These are phyloP conservation scores for Rhodotorula kratochvilovae DNA, from an alignment of 768 basidiomycete species.

Conservation along the genomic window DNA sequence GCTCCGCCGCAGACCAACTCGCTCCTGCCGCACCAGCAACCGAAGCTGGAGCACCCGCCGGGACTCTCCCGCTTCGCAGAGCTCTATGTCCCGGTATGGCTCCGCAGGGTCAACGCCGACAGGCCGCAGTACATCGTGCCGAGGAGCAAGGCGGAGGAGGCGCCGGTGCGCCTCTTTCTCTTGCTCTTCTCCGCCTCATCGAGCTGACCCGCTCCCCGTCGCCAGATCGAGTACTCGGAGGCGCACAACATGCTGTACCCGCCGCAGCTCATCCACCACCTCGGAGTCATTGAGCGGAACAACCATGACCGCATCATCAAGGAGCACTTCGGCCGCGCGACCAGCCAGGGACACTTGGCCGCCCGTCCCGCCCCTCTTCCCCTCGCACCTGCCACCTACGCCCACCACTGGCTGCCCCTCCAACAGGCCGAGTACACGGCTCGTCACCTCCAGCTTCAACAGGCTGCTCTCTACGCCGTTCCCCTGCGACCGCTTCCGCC, in stretches of 20 bases:
- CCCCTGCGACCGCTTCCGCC: neutral
- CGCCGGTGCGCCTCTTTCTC: neutral
- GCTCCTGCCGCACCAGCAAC: neutral
- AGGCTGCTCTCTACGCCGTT: conserved; percentile 23
- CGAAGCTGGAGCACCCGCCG: neutral
- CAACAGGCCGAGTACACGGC: conserved; percentile 20
- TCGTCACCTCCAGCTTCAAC: conserved; percentile 1
- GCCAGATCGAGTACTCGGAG: neutral
- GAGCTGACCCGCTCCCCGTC: neutral
- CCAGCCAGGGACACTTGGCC: no score
- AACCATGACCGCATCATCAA: neutral
- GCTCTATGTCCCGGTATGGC: conserved; percentile 21
- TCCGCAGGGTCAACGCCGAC: conserved; percentile 14
- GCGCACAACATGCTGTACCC: conserved; percentile 12
- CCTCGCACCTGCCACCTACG: conserved; percentile 14
- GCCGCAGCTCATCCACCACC: neutral
- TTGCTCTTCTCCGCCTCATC: no score
- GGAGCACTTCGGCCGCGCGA: neutral
- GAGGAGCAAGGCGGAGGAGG: neutral
- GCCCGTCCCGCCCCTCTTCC: neutral
- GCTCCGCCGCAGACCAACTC: neutral
- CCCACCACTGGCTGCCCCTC: conserved; percentile 17
- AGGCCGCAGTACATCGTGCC: conserved; percentile 3
- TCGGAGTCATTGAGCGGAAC: neutral
- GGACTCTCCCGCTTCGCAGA: conserved; percentile 19